A percentile compares a stretch with the other conserved stretches of the same genome.
Conservation (phyloP, 257 asterid species). For the Gardenia jasminoides region DNA sequence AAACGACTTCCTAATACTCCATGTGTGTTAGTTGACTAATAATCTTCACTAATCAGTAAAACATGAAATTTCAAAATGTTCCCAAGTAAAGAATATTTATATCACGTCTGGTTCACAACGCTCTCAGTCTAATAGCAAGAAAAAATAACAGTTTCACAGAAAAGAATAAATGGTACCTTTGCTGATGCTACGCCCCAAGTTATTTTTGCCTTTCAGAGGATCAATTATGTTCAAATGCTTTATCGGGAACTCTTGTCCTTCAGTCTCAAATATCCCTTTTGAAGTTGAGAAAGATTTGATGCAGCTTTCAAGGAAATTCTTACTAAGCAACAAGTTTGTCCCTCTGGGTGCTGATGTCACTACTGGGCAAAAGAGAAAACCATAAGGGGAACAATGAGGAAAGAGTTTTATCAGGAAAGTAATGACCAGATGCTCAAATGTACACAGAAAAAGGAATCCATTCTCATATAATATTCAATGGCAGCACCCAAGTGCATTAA, state of each 20-base stretch:
- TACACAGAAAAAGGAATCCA: background rate
- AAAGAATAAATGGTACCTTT: background rate
- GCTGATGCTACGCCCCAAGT: slow-evolving; percentile 17
- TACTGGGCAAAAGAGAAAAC: background rate
- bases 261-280: background rate
- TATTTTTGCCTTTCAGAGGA: slow-evolving; percentile 10
- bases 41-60: background rate
- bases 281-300: background rate
- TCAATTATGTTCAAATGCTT: slow-evolving; percentile 17
- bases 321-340: background rate
- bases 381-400: background rate
- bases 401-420: background rate
- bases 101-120: background rate
- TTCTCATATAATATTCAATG: background rate
- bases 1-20: background rate
- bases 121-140: background rate
- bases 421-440: background rate
- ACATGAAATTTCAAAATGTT: too few relatives aligned
- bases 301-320: background rate
- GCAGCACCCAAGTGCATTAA: background rate
- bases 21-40: background rate
- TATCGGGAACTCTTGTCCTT: background rate
- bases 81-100: too few relatives aligned
- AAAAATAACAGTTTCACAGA: background rate
- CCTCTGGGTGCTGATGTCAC: background rate